Conservation (phyloP, 805 yeast species). For the Wickerhamiella hasegawae region DNA sequence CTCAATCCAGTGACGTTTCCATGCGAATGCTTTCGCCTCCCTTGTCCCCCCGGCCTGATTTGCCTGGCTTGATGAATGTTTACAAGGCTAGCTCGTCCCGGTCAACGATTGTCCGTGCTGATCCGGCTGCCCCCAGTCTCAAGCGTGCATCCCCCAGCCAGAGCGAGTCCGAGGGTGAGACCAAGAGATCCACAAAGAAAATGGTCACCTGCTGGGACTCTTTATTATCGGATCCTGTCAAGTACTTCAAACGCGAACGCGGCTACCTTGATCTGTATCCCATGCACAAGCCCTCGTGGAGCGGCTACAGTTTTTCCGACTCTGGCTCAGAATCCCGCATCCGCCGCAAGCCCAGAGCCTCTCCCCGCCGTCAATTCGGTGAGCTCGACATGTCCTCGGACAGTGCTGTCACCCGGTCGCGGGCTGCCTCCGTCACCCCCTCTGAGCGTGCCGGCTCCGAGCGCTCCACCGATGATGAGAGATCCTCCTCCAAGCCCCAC, state of each 20-base stretch:
- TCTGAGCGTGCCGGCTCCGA: constrained; percentile 3
- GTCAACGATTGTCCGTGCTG: neutral
- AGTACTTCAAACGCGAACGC: constrained; percentile 19
- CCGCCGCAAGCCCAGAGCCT: constrained; percentile 6
- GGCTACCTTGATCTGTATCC: constrained; percentile 19
- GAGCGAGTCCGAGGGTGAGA: too few relatives aligned
- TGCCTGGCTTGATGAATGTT: constrained; percentile 1
- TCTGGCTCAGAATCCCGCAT: constrained; percentile 2
- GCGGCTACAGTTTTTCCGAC: constrained; percentile 13
- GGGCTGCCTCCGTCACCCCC: constrained; percentile 1
- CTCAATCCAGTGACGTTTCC: too few relatives aligned
- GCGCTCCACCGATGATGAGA: constrained; percentile 2
- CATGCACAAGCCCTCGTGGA: constrained; percentile 19
- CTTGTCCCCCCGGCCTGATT: constrained; percentile 18
- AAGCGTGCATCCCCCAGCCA: neutral
- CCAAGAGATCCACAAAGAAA: too few relatives aligned
- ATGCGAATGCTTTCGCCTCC: constrained; percentile 21
- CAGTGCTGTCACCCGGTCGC: constrained; percentile 2
- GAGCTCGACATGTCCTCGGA: constrained; percentile 1
- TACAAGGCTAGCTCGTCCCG: neutral
- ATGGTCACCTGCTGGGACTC: constrained; percentile 20
- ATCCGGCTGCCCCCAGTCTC: neutral
- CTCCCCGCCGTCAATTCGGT: constrained; percentile 5
- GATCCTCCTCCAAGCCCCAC: neutral
- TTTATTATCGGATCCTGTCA: constrained; percentile 17